Percentiles rank a stretch among this genome's conserved stretches.
Evolutionary conservation across 2,329 filamentous ascomycete species (phyloP).

Genomic region (Hymenoscyphus infarciens): DNA sequence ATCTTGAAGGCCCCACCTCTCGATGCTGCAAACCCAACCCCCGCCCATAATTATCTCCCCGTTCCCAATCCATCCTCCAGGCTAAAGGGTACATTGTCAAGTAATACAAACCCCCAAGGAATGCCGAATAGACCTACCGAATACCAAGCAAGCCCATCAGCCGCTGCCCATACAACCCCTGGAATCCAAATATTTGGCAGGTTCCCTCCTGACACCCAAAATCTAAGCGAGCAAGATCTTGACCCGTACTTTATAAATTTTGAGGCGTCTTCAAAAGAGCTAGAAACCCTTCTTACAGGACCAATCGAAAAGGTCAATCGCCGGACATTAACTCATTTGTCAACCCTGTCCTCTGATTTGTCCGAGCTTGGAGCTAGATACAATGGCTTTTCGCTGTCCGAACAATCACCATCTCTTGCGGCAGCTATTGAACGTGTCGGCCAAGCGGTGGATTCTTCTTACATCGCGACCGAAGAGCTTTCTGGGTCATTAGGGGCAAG

Average conservation of each 20-base stretch:
- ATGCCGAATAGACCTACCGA: conserved; percentile 53
- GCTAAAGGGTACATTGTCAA: conserved; percentile 54
- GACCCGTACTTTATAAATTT: conserved; percentile 96
- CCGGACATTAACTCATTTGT: conserved; percentile 79
- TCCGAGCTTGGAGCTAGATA: conserved; percentile 93
- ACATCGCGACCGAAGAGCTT: conserved; percentile 91
- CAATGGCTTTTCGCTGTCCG: conserved; percentile 93
- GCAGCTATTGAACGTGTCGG: conserved; percentile 92
- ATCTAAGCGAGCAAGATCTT: conserved; percentile 81
- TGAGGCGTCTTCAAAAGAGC: conserved; percentile 84
- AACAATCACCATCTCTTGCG: conserved; percentile 82
- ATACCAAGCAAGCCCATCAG: conserved; percentile 46
- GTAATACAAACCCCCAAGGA: conserved; percentile 44
- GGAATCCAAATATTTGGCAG: conserved; percentile 65
- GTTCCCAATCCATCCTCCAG: conserved; percentile 83
- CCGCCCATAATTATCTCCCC: conserved; percentile 83
- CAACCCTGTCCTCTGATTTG: conserved; percentile 78
- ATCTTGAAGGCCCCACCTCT: conserved; percentile 93
- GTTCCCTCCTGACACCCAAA: conserved; percentile 76
- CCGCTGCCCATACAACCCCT: conserved; percentile 53
- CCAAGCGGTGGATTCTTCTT: conserved; percentile 92
- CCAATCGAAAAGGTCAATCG: conserved; percentile 97
- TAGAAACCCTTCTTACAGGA: conserved; percentile 83
- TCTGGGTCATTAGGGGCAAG: conserved; percentile 83
- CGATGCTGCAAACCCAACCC: conserved; percentile 86